Conservation (phyloP, 2,329 filamentous ascomycete genomes). For the Dendrostoma leiphaemia region DNA sequence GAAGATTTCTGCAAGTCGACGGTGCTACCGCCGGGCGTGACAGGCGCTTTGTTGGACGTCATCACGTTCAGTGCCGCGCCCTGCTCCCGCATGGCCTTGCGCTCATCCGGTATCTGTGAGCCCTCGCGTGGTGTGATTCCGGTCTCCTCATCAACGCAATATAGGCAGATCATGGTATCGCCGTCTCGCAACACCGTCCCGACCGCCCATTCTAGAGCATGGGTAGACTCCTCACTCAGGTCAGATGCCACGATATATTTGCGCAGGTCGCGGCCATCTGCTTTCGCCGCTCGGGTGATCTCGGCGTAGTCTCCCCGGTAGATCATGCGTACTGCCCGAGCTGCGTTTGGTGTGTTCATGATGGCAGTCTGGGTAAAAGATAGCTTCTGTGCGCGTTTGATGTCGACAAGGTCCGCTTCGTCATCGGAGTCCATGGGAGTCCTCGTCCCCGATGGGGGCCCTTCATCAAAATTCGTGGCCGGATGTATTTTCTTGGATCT, state of each 20-base stretch:
- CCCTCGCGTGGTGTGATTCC: conserved; percentile 50
- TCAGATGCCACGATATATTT: conserved; percentile 97
- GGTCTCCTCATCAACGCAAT: conserved; percentile 87
- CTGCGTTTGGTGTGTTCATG: conserved; percentile 69
- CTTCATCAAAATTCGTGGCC: conserved; percentile 77
- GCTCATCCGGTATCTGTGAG: conserved; percentile 66
- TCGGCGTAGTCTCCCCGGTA: conserved; percentile 81
- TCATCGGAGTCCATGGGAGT: conserved; percentile 77
- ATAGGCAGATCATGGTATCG: conserved; percentile 89
- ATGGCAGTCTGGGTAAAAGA: conserved; percentile 78
- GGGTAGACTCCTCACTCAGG: conserved; percentile 88
- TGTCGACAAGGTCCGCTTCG: conserved; percentile 79
- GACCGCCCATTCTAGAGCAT: conserved; percentile 96
- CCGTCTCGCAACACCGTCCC: conserved; percentile 92
- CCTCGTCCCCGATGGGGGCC: conserved; percentile 51
- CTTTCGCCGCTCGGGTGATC: conserved; percentile 74
- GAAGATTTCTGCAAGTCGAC: conserved; percentile 28
- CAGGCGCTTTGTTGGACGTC: conserved; percentile 37
- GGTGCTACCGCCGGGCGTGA: conserved; percentile 23
- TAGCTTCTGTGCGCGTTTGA: conserved; percentile 84
- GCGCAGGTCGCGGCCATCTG: conserved; percentile 73
- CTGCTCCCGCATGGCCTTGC: conserved; percentile 73
- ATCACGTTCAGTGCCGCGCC: conserved; percentile 69
- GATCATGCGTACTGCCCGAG: conserved; percentile 84
- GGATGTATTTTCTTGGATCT: conserved; percentile 69